A percentile compares a stretch with the other conserved stretches of the same genome.
Evolutionary conservation across 257 asterid genomes (phyloP).

Genomic region (Catharanthus roseus): DNA sequence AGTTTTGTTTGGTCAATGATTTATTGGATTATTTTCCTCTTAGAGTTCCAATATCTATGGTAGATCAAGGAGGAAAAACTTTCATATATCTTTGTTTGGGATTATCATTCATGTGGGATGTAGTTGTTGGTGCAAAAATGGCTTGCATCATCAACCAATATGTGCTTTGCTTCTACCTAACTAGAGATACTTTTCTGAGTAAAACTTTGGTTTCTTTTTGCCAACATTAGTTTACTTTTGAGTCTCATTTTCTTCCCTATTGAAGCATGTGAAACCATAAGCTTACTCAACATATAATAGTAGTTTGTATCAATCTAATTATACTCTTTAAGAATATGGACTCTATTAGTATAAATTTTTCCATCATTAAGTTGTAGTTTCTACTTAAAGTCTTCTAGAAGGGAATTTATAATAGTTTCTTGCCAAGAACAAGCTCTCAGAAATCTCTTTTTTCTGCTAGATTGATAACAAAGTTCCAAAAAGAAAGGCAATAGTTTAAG

Average conservation of each 20-base stretch:
- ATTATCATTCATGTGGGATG: not conserved
- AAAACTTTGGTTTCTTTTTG: not conserved
- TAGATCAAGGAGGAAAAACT: constrained; percentile 3
- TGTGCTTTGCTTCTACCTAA: not conserved
- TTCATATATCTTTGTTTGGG: not conserved
- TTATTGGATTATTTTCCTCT: too few species aligned
- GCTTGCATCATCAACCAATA: not conserved
- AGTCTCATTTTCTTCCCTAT: not conserved
- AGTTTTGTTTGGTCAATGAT: too few species aligned
- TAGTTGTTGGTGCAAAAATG: not conserved
- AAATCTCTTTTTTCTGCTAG: not conserved
- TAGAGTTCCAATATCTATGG: not conserved
- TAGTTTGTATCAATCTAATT: too few species aligned
- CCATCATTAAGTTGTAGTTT: too few species aligned
- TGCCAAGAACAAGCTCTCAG: not conserved
- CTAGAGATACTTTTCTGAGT: not conserved
- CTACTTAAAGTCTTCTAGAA: too few species aligned
- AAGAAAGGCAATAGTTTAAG: not conserved
- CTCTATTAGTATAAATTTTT: too few species aligned
- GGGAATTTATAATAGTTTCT: not conserved
- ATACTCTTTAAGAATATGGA: not conserved
- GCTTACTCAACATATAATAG: not conserved
- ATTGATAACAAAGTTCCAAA: not conserved
- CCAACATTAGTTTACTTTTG: not conserved
- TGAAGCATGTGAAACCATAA: not conserved